Evolutionary conservation across 805 yeast species (phyloP).

Genomic region (Yarrowia osloensis): DNA sequence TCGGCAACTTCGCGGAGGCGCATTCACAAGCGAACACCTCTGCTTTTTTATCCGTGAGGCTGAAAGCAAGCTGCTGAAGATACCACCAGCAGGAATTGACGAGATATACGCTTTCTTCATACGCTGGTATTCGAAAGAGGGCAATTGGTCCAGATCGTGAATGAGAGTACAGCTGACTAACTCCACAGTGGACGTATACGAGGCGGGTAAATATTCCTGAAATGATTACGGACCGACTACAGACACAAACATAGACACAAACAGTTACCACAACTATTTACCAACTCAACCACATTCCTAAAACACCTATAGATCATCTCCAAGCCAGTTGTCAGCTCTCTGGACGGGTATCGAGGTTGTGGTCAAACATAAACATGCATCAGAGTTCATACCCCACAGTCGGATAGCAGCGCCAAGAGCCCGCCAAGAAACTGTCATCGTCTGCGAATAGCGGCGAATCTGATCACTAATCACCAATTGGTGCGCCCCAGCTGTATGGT

Average conservation of each 20-base stretch:
- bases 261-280: neutral
- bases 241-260: neutral
- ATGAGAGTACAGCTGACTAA: neutral
- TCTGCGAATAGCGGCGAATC: neutral
- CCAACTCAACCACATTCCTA: too few relatives aligned
- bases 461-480: constrained; percentile 9
- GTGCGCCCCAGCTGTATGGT: neutral
- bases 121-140: neutral
- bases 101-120: neutral
- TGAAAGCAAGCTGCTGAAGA: neutral
- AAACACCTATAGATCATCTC: neutral
- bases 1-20: constrained; percentile 13
- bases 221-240: neutral
- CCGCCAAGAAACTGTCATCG: neutral
- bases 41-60: neutral
- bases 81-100: neutral
- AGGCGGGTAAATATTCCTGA: neutral
- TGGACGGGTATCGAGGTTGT: neutral
- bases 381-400: constrained; percentile 25
- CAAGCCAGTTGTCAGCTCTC: neutral
- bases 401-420: constrained; percentile 13
- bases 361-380: neutral
- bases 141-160: neutral
- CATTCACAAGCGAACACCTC: neutral
- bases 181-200: neutral